phyloP scores from a whole-genome alignment of 176 grass and related monocot species.

The Elaeis guineensis region DNA sequence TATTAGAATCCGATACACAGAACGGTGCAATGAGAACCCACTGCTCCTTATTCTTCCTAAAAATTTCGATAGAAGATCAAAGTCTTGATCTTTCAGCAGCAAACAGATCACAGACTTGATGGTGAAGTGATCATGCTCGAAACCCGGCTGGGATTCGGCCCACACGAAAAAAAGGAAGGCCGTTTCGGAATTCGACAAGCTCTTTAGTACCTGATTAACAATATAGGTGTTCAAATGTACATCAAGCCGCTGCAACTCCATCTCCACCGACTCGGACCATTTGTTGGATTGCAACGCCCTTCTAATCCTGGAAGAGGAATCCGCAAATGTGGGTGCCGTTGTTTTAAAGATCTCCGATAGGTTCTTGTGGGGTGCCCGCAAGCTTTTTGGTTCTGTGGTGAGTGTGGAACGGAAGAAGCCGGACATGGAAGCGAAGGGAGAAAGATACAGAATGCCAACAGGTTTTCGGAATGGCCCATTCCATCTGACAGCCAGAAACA shows the following conservation, averaged over 20 bases:
- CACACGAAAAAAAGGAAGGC: slow-evolving; percentile 52
- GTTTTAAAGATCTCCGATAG: slow-evolving; percentile 18
- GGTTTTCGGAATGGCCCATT: slow-evolving; percentile 6
- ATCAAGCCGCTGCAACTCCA: slow-evolving; percentile 38
- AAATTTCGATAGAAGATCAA: slow-evolving; percentile 42
- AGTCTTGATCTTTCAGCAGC: slow-evolving; percentile 43
- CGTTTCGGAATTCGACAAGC: slow-evolving; percentile 34
- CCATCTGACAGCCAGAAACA: slow-evolving; percentile 49
- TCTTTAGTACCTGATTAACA: slow-evolving; percentile 41
- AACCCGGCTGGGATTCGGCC: slow-evolving; percentile 46
- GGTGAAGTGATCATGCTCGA: slow-evolving; percentile 39
- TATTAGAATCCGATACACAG: slow-evolving; percentile 51
- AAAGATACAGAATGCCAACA: not conserved
- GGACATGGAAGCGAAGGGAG: slow-evolving; percentile 15
- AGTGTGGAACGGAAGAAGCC: not conserved
- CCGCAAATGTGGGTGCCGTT: not conserved
- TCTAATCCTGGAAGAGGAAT: slow-evolving; percentile 19
- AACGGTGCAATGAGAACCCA: slow-evolving; percentile 42
- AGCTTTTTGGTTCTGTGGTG: no score
- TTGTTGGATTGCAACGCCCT: slow-evolving; percentile 18
- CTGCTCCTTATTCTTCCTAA: slow-evolving; percentile 32
- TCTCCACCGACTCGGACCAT: slow-evolving; percentile 30
- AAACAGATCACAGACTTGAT: slow-evolving; percentile 39
- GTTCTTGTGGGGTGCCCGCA: slow-evolving; percentile 9
- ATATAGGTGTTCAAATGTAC: slow-evolving; percentile 47